These are phyloP conservation scores for Fusarium vanettenii DNA, from an alignment of 2,329 filamentous ascomycete species.

Conservation along the genomic window DNA sequence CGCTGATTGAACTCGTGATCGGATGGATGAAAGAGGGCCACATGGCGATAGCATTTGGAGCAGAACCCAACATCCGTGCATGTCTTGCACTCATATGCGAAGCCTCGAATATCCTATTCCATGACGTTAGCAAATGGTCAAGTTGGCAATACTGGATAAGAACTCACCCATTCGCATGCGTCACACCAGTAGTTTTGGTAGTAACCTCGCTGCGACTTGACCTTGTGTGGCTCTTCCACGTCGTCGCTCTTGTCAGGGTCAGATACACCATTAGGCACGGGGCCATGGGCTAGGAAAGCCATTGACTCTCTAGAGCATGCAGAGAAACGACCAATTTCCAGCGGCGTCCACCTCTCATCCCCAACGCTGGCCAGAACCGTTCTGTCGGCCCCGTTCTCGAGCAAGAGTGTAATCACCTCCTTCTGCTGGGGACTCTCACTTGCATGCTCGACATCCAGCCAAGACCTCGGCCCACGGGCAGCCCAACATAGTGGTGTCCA, in stretches of 20 bases:
- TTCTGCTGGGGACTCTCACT: background rate
- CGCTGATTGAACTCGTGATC: background rate
- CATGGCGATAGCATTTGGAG: background rate
- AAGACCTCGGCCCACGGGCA: background rate
- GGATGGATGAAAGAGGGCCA: background rate
- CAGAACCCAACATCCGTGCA: background rate
- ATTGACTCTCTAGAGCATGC: background rate
- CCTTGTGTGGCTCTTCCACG: constrained; percentile 4
- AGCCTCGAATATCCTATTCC: background rate
- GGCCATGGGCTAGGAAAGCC: background rate
- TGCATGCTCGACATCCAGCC: background rate
- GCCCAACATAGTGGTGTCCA: constrained; percentile 24
- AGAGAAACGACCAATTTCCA: constrained; percentile 2
- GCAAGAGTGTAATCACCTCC: background rate
- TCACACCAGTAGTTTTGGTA: background rate
- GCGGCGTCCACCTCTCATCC: background rate
- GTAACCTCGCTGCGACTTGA: background rate
- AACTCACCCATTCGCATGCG: background rate
- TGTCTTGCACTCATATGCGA: background rate
- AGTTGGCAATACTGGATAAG: background rate
- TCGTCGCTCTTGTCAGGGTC: constrained; percentile 5
- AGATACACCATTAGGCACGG: background rate
- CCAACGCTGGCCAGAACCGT: background rate
- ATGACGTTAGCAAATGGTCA: background rate
- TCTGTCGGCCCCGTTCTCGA: constrained; percentile 5